phyloP scores from a whole-genome alignment of 495 filamentous ascomycete genomes.

The Neurospora tetrasperma region DNA sequence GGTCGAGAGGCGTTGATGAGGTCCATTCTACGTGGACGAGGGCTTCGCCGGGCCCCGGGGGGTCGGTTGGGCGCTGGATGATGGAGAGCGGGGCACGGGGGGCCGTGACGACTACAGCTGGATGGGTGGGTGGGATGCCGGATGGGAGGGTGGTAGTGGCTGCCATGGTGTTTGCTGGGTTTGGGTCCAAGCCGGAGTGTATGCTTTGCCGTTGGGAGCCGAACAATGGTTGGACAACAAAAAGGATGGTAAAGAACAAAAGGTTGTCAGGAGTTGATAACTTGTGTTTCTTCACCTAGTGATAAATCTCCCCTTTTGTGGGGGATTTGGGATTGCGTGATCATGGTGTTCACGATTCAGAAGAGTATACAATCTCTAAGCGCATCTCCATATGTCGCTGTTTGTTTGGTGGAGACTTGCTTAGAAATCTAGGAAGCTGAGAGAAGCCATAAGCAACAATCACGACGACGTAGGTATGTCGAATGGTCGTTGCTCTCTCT shows the following conservation, averaged over 20 bases:
- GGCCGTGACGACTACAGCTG: slow-evolving; percentile 29
- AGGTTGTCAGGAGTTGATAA: neutral
- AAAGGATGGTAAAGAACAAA: neutral
- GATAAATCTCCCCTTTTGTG: neutral
- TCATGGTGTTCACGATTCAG: neutral
- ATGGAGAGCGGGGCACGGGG: slow-evolving; percentile 27
- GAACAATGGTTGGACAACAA: neutral
- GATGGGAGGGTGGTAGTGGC: slow-evolving; percentile 9
- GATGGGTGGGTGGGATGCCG: slow-evolving; percentile 22
- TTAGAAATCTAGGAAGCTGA: neutral
- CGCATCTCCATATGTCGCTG: neutral
- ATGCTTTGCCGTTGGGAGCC: neutral
- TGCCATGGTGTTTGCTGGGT: neutral
- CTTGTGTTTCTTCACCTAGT: neutral
- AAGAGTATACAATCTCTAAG: neutral
- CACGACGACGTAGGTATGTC: neutral
- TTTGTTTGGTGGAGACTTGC: neutral
- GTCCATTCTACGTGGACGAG: slow-evolving; percentile 38
- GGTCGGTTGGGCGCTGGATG: slow-evolving; percentile 24
- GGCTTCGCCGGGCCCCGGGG: slow-evolving; percentile 29
- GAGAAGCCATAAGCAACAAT: neutral
- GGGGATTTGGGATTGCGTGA: neutral
- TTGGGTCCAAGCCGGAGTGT: neutral
- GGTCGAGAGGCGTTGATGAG: slow-evolving; percentile 42
- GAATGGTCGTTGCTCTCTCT: neutral